Percentiles rank a stretch among this genome's conserved stretches.
Evolutionary conservation across 1,139 yeast genomes (phyloP).

Genomic region (Casaregolazyma suthepensis): DNA sequence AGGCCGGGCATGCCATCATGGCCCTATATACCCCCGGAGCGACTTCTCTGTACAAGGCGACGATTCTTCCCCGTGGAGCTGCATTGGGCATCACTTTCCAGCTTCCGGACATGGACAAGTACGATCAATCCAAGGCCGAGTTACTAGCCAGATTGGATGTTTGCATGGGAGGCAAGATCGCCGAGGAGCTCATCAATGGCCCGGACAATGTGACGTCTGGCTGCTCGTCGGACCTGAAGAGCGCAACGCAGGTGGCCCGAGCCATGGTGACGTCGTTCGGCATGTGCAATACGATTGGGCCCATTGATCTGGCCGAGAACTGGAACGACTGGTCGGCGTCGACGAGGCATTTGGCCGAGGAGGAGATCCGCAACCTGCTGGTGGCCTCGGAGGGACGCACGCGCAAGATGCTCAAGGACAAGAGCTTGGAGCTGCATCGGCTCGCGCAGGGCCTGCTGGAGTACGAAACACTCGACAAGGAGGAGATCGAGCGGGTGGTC

Average conservation of each 20-base stretch:
- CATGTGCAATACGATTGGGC: conserved; percentile 92
- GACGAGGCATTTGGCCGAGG: conserved; percentile 83
- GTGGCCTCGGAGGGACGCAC: conserved; percentile 77
- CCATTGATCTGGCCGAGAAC: conserved; percentile 72
- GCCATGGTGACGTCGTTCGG: conserved; percentile 97
- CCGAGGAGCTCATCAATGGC: conserved; percentile 91
- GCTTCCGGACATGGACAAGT: conserved; percentile 97
- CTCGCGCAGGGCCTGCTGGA: conserved; percentile 91
- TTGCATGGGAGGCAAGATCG: conserved; percentile 98
- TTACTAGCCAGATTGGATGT: conserved; percentile 90
- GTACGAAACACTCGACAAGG: conserved; percentile 88
- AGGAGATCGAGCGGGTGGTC: conserved; percentile 82
- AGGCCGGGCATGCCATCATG: conserved; percentile 98
- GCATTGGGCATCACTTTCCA: conserved; percentile 97
- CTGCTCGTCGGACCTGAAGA: conserved; percentile 83
- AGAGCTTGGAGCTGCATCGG: conserved; percentile 67
- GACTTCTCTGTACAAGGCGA: conserved; percentile 91
- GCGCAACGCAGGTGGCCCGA: conserved; percentile 88
- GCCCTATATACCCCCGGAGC: conserved; percentile 96
- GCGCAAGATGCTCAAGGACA: conserved; percentile 55
- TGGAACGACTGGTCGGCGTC: conserved; percentile 95
- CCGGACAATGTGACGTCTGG: conserved; percentile 91
- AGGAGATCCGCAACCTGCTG: conserved; percentile 74
- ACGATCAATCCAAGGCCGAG: conserved; percentile 83
- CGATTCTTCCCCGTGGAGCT: conserved; percentile 92